Evolutionary conservation across 1,284 basidiomycete species (phyloP).

Genomic region (Ceratobasidium sp.): DNA sequence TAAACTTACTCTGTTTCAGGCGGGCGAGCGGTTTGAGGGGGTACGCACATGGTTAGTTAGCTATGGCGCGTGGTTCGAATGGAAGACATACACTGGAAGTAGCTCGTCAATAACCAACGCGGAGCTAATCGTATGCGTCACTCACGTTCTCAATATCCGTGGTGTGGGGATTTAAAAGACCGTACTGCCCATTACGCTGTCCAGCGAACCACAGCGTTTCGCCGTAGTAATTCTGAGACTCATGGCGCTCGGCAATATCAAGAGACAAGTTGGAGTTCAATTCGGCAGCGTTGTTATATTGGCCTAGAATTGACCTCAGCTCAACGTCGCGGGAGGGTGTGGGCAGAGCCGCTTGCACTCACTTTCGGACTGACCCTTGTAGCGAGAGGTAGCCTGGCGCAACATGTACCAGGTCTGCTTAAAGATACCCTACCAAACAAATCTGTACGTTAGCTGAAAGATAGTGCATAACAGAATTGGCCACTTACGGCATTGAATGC

Average conservation of each 20-base stretch:
- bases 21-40: not conserved
- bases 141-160: slow-evolving; percentile 7
- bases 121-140: no score
- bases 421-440: not conserved
- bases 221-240: slow-evolving; percentile 5
- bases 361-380: not conserved
- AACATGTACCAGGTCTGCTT: slow-evolving; percentile 15
- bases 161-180: not conserved
- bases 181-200: slow-evolving; percentile 1
- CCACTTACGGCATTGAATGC: not conserved
- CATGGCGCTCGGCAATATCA: slow-evolving; percentile 2
- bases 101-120: no score
- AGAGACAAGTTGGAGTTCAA: slow-evolving; percentile 10
- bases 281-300: slow-evolving; percentile 6
- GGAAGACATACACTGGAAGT: not conserved
- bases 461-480: not conserved
- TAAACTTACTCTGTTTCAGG: not conserved
- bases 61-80: not conserved
- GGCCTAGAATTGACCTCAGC: not conserved
- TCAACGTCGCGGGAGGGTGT: not conserved
- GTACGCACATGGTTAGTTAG: not conserved
- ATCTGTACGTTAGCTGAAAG: not conserved
- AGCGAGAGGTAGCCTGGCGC: not conserved
- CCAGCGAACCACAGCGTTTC: slow-evolving; percentile 1
- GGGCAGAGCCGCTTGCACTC: not conserved